phyloP scores from a whole-genome alignment of 2,329 filamentous ascomycete species.

The Rugonectria rugulosa region DNA sequence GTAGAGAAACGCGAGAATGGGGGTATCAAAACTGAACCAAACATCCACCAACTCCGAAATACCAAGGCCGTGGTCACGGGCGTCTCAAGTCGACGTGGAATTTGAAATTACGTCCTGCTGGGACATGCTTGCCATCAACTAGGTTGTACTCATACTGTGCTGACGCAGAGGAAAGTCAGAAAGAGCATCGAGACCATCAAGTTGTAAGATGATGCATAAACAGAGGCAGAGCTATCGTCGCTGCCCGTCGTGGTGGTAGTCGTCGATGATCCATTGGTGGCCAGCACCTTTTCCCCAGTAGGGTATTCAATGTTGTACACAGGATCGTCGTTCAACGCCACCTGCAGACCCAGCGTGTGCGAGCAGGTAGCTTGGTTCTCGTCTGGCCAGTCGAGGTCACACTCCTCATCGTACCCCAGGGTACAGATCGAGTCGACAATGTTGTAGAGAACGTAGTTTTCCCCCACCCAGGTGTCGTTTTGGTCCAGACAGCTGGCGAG shows the following conservation, averaged over 20 bases:
- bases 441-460: conserved; percentile 59
- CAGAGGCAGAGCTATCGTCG: conserved; percentile 7
- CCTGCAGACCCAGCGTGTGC: conserved; percentile 50
- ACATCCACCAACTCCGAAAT: conserved; percentile 11
- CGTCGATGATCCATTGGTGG: conserved; percentile 32
- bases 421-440: conserved; percentile 58
- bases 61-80: conserved; percentile 14
- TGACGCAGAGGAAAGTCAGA: conserved; percentile 18
- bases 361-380: conserved; percentile 55
- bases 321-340: conserved; percentile 45
- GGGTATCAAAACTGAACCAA: conserved; percentile 36
- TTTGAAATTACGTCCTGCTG: background rate
- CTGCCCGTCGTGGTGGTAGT: conserved; percentile 1
- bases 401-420: conserved; percentile 55
- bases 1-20: conserved; percentile 17
- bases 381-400: conserved; percentile 51
- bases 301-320: conserved; percentile 59
- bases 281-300: conserved; percentile 51
- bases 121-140: background rate
- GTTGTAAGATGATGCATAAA: conserved; percentile 9
- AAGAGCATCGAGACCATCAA: conserved; percentile 27
- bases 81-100: background rate
- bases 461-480: conserved; percentile 54
- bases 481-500: conserved; percentile 53
- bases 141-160: conserved; percentile 9